Evolutionary conservation across 2,329 filamentous ascomycete genomes (phyloP).

Genomic region (Drechslerella dactyloides): DNA sequence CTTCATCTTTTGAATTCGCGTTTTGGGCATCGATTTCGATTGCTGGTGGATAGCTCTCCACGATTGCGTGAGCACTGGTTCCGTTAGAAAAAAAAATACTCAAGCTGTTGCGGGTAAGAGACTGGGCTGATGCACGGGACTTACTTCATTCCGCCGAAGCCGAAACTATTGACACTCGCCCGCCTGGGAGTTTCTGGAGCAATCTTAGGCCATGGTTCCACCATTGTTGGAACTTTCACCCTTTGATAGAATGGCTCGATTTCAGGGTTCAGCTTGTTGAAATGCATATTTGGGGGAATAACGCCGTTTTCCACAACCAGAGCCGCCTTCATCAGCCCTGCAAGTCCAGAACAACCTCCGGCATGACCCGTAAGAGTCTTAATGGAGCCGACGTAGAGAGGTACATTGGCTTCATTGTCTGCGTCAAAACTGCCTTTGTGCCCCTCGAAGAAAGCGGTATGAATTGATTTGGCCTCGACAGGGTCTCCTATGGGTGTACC

Average conservation of each 20-base stretch:
- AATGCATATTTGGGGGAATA: constrained; percentile 32
- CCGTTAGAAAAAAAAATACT: too few species aligned
- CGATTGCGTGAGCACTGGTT: constrained; percentile 7
- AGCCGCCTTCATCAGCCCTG: constrained; percentile 21
- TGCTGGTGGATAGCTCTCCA: not conserved
- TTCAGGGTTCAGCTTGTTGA: constrained; percentile 11
- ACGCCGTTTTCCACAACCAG: constrained; percentile 24
- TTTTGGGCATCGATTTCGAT: not conserved
- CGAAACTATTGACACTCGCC: constrained; percentile 55
- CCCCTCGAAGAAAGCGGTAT: constrained; percentile 12
- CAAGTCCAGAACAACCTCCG: constrained; percentile 57
- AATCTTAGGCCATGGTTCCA: constrained; percentile 8
- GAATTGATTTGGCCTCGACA: constrained; percentile 28
- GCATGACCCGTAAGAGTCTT: constrained; percentile 66
- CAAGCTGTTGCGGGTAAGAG: too few species aligned
- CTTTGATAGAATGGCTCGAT: not conserved
- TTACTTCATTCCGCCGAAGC: constrained; percentile 52
- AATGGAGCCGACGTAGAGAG: constrained; percentile 63
- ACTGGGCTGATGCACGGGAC: not conserved
- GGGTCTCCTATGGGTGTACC: constrained; percentile 59
- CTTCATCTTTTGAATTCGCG: too few species aligned
- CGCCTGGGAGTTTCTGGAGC: not conserved
- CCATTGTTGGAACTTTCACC: not conserved
- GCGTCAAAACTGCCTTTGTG: constrained; percentile 13
- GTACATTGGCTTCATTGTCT: constrained; percentile 48